phyloP scores from a whole-genome alignment of 306 rosid genomes.

The Vigna hirtella region DNA sequence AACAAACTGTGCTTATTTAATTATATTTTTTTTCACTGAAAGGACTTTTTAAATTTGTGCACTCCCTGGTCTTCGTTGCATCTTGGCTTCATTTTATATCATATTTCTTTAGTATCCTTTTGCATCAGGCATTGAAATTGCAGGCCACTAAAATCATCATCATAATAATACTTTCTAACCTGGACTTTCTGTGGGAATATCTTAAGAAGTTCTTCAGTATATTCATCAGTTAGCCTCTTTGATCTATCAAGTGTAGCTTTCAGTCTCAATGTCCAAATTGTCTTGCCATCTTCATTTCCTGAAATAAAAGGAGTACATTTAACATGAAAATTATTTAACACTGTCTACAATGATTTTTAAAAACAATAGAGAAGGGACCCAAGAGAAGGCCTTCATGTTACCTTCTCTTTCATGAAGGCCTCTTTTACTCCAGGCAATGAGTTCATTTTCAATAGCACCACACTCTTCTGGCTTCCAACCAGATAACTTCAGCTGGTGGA shows the following conservation, averaged over 20 bases:
- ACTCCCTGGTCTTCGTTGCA: slow-evolving; percentile 33
- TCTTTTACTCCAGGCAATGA: slow-evolving; percentile 84
- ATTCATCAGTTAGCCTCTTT: slow-evolving; percentile 93
- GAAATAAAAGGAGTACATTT: slow-evolving; percentile 29
- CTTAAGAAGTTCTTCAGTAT: slow-evolving; percentile 92
- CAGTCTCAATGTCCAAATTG: slow-evolving; percentile 85
- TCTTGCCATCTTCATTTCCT: slow-evolving; percentile 97
- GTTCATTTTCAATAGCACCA: slow-evolving; percentile 85
- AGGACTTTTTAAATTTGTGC: not conserved
- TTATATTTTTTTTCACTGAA: not conserved
- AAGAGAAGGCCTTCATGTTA: slow-evolving; percentile 26
- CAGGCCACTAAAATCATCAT: slow-evolving; percentile 34
- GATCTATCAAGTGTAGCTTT: slow-evolving; percentile 97
- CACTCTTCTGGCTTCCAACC: slow-evolving; percentile 94
- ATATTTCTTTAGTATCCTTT: slow-evolving; percentile 18
- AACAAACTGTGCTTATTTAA: slow-evolving; percentile 11
- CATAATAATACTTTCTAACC: slow-evolving; percentile 56
- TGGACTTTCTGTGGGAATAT: slow-evolving; percentile 92
- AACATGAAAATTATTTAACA: slow-evolving; percentile 35
- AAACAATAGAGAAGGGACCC: slow-evolving; percentile 19
- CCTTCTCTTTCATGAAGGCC: slow-evolving; percentile 91
- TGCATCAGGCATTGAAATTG: slow-evolving; percentile 17
- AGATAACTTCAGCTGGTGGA: slow-evolving; percentile 81
- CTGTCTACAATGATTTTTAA: slow-evolving; percentile 12
- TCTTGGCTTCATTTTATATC: slow-evolving; percentile 9